Base-by-base conservation (phyloP, 2,329 filamentous ascomycete genomes). In the Mollisia scopiformis region DNA sequence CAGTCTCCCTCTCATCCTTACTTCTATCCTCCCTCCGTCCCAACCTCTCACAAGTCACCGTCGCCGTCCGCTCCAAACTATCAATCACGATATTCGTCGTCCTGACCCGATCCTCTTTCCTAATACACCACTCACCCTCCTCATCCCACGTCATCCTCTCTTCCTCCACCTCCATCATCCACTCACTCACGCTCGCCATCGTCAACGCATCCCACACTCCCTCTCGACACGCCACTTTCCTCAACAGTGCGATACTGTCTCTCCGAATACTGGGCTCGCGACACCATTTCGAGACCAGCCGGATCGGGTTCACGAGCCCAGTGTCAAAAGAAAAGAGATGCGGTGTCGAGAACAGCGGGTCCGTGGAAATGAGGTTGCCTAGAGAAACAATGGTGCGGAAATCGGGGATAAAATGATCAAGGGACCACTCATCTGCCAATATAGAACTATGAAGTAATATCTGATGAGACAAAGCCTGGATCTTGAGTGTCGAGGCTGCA, bases 201-300 rank as follows among this genome's bases (percentile, higher is more conserved):
- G 21, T 49, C 19, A 62, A 46, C 14, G 55, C 50, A 35, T 62
- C 60, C 55, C 52, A 62, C 1, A 58, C 16, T 1, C 55, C 51
- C 30, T 62, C 60, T 21, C 47, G 55, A 13, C n/a, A 47, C 19
- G 25, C 57, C 8, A 51, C 21, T 21, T 56, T 62, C 43, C 56
- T 43, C 47, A 62, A 25, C 43, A 62, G 23, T 21, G 43, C 51
- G 37, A 58, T 58, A 23, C 50, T 53, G 21, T 52, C 35, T 5
- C 56, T 27, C 16, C 60, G 31, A 6, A 56, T 52, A 6, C 13
- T 35, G 10, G 60, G 60, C 30, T 62, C 60, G 19, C 60, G 60
- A 56, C 60, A 62, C 55, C 56, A 62, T 27, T 53, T 53, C 25
- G 60, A 53, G 13, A 62, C 35, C 14, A 55, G 14, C 5, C 60